Percentiles rank a stretch among this genome's conserved stretches.
Conservation (phyloP, 345 rosid genomes). For the Hirschfeldia incana region DNA sequence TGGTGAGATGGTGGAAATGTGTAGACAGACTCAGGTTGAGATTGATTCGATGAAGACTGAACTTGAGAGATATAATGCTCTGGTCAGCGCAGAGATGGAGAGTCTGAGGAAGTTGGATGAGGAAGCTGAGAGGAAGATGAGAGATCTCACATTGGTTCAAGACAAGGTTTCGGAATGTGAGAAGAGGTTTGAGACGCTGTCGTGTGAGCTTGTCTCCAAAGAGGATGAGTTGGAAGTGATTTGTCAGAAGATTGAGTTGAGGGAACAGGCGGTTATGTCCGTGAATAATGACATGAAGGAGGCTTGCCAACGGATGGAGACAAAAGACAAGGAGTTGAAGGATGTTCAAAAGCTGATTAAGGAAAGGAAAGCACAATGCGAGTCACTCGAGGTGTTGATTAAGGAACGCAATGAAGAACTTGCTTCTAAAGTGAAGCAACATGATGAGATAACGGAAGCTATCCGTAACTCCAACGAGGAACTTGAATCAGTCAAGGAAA, state of each 20-base stretch:
- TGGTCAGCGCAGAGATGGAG: background rate
- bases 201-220: background rate
- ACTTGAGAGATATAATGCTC: no score
- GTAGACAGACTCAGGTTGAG: no score
- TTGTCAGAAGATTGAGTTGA: slow-evolving; percentile 13
- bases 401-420: slow-evolving; percentile 24
- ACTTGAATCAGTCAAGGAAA: slow-evolving; percentile 21
- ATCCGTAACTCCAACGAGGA: slow-evolving; percentile 8
- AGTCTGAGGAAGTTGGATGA: background rate
- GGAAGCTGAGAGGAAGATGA: background rate
- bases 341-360: slow-evolving; percentile 7
- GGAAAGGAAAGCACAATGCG: background rate
- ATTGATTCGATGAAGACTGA: no score
- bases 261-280: background rate
- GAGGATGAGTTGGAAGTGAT: slow-evolving; percentile 7
- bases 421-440: slow-evolving; percentile 23
- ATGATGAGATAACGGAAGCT: slow-evolving; percentile 17
- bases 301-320: background rate
- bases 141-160: no score
- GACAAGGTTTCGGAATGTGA: no score
- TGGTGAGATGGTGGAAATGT: background rate
- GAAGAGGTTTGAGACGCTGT: no score
- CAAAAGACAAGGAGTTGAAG: slow-evolving; percentile 26
- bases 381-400: slow-evolving; percentile 15
- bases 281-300: slow-evolving; percentile 2